Conservation (phyloP, 352 stramenopile genomes). For the Pythium vanterpoolii region DNA sequence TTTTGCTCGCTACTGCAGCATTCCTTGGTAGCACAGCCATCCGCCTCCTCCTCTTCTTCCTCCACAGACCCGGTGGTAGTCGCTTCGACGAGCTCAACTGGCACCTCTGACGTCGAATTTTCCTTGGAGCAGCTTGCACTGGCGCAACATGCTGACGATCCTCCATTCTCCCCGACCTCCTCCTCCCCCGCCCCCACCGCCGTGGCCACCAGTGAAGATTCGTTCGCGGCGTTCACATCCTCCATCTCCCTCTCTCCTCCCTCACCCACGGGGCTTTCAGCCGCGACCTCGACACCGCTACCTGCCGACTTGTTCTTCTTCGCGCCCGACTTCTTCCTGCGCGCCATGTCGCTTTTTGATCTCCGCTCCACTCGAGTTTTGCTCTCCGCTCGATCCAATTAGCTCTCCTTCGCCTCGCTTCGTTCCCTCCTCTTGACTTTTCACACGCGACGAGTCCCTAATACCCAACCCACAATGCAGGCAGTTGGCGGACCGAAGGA, state of each 20-base stretch:
- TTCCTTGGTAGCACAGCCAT: neutral
- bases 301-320: conserved; percentile 21
- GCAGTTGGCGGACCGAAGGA: neutral
- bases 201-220: neutral
- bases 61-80: too few relatives aligned
- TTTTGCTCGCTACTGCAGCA: neutral
- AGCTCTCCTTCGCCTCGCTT: neutral
- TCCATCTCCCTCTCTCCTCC: conserved; percentile 23
- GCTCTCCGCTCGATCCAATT: neutral
- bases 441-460: conserved; percentile 12
- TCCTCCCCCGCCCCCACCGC: neutral
- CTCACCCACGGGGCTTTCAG: neutral
- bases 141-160: neutral
- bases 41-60: too few relatives aligned
- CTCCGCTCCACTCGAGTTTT: neutral
- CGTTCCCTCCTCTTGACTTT: neutral
- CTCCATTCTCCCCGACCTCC: neutral
- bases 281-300: neutral
- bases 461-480: neutral
- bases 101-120: neutral
- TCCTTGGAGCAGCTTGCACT: neutral
- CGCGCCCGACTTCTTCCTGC: conserved; percentile 9
- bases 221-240: neutral
- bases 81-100: neutral
- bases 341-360: conserved; percentile 2